Evolutionary conservation across 208 protist genomes (phyloP).

Genomic region (Leishmania amazonensis): DNA sequence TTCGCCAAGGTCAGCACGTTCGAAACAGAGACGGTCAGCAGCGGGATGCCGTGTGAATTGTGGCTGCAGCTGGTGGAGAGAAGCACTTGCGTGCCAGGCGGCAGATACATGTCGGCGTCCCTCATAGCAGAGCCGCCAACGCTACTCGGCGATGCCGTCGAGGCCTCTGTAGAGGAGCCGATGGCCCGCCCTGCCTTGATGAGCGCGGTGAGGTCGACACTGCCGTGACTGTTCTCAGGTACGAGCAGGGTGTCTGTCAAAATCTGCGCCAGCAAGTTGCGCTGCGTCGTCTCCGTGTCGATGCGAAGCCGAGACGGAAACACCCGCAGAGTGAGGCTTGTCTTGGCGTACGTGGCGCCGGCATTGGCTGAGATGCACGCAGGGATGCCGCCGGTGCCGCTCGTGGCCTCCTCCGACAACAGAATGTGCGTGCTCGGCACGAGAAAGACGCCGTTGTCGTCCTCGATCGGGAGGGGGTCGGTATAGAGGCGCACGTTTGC

Average conservation of each 20-base stretch:
- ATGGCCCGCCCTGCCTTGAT: constrained; percentile 4
- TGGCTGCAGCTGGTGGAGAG: constrained; percentile 52
- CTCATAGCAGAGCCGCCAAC: neutral
- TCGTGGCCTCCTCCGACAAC: constrained; percentile 25
- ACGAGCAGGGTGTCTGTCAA: constrained; percentile 67
- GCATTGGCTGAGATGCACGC: constrained; percentile 61
- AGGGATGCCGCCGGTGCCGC: constrained; percentile 5
- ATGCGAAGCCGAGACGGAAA: constrained; percentile 41
- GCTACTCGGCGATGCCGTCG: neutral
- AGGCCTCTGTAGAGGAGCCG: neutral
- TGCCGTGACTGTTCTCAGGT: constrained; percentile 44
- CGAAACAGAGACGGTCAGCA: constrained; percentile 33
- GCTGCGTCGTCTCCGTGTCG: constrained; percentile 40
- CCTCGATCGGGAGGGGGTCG: constrained; percentile 55
- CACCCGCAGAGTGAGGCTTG: constrained; percentile 38
- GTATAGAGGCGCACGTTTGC: constrained; percentile 60
- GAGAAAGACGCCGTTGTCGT: constrained; percentile 64
- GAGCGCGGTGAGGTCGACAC: constrained; percentile 48
- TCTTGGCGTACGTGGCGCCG: constrained; percentile 43
- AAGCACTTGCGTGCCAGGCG: constrained; percentile 44
- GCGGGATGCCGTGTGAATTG: constrained; percentile 52
- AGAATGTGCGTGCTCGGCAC: constrained; percentile 45
- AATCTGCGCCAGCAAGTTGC: constrained; percentile 42
- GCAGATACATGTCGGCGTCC: neutral
- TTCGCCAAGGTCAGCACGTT: constrained; percentile 46